Evolutionary conservation across 2,329 filamentous ascomycete genomes (phyloP).

Genomic region (Exophiala mesophila): DNA sequence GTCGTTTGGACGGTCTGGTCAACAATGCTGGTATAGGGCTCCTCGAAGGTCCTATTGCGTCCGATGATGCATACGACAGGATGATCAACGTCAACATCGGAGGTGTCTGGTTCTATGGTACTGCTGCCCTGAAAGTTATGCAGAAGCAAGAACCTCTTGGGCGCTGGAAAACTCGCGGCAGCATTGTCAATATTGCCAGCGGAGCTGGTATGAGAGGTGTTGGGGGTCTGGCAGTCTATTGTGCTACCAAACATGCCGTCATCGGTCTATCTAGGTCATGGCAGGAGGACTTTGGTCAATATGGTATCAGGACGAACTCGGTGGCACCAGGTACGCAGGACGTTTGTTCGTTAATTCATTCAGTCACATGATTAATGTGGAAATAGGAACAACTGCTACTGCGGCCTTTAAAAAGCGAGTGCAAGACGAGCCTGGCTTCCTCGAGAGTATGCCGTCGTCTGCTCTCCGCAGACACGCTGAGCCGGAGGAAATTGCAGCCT

Average conservation of each 20-base stretch:
- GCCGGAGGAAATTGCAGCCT: slow-evolving; percentile 35
- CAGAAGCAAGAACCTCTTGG: slow-evolving; percentile 37
- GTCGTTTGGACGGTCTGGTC: slow-evolving; percentile 28
- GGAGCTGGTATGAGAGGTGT: slow-evolving; percentile 14
- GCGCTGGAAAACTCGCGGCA: slow-evolving; percentile 9
- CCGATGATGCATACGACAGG: slow-evolving; percentile 37
- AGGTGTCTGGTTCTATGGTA: slow-evolving; percentile 41
- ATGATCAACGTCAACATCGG: slow-evolving; percentile 43
- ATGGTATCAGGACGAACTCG: slow-evolving; percentile 35
- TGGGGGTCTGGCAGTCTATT: slow-evolving; percentile 36
- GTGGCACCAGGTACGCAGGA: slow-evolving; percentile 25
- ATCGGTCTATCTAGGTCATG: slow-evolving; percentile 42
- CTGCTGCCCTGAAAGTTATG: slow-evolving; percentile 43
- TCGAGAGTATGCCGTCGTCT: slow-evolving; percentile 11
- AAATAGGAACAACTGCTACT: slow-evolving; percentile 11
- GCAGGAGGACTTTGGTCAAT: slow-evolving; percentile 31
- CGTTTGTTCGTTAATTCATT: too few relatives aligned
- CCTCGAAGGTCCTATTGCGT: slow-evolving; percentile 43
- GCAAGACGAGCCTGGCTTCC: slow-evolving; percentile 14
- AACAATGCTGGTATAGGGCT: slow-evolving; percentile 31
- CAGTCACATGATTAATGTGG: too few relatives aligned
- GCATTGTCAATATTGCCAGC: slow-evolving; percentile 20
- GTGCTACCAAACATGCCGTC: slow-evolving; percentile 40
- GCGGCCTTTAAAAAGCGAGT: slow-evolving; percentile 14
- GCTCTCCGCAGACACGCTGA: slow-evolving; percentile 12